Evolutionary conservation across 2,329 filamentous ascomycete species (phyloP).

Genomic region (Paraphaeosphaeria sporulosa): DNA sequence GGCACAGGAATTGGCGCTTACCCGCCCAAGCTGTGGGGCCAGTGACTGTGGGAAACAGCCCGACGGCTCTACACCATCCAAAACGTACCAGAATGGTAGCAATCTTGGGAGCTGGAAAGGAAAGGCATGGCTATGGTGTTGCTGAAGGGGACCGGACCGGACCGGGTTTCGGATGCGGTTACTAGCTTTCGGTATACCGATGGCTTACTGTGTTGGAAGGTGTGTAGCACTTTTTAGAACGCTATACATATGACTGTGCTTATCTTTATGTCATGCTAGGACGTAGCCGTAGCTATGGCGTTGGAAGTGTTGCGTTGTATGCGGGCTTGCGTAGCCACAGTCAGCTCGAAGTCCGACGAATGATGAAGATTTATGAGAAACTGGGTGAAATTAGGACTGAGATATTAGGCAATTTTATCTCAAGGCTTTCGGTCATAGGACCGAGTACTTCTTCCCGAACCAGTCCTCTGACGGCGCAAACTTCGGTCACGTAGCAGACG

Average conservation of each 20-base stretch:
- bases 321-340: neutral
- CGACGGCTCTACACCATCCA: neutral
- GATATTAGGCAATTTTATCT: too few species aligned
- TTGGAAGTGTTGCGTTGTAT: neutral
- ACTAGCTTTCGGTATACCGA: neutral
- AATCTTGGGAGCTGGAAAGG: neutral
- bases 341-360: neutral
- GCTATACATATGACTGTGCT: neutral
- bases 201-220: neutral
- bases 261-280: neutral
- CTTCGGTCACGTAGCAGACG: neutral
- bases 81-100: neutral
- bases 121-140: neutral
- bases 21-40: neutral
- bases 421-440: neutral
- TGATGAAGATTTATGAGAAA: neutral
- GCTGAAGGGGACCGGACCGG: neutral
- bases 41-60: neutral
- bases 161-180: neutral
- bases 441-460: too few species aligned
- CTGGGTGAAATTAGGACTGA: too few species aligned
- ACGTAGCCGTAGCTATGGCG: too few species aligned
- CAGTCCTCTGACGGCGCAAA: neutral
- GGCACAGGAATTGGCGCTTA: constrained; percentile 6
- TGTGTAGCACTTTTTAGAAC: neutral